These are phyloP conservation scores for Botrytis pseudocinerea DNA, from an alignment of 2,329 filamentous ascomycete genomes.

Conservation along the genomic window DNA sequence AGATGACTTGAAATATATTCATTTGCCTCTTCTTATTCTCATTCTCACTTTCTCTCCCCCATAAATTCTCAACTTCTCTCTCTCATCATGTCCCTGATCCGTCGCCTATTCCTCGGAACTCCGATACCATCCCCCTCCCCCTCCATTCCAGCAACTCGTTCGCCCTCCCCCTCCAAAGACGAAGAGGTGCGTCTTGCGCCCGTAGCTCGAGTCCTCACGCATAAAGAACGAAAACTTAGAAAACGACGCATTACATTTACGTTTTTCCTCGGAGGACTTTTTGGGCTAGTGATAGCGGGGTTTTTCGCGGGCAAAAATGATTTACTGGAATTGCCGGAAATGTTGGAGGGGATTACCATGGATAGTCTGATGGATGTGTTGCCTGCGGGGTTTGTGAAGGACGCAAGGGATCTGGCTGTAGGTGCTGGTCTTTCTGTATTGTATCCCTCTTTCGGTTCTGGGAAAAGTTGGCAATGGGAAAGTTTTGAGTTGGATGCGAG, in stretches of 20 bases:
- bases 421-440: constrained; percentile 25
- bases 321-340: constrained; percentile 74
- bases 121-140: constrained; percentile 30
- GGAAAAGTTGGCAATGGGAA: not conserved
- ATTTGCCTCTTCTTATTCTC: not conserved
- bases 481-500: not conserved
- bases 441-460: constrained; percentile 9
- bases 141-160: constrained; percentile 25
- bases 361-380: constrained; percentile 85
- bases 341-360: constrained; percentile 69
- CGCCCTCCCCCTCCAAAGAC: constrained; percentile 33
- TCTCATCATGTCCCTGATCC: constrained; percentile 11
- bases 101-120: constrained; percentile 11
- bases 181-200: constrained; percentile 54
- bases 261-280: constrained; percentile 85
- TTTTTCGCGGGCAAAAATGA: constrained; percentile 90
- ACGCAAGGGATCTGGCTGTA: constrained; percentile 83
- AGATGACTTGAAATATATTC: not conserved
- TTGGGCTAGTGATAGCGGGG: constrained; percentile 82
- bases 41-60: not conserved
- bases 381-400: constrained; percentile 79
- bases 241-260: constrained; percentile 75
- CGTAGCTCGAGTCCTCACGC: constrained; percentile 46
- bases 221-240: constrained; percentile 34
- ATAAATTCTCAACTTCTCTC: not conserved